Percentiles rank a stretch among this genome's conserved stretches.
phyloP scores from a whole-genome alignment of 2,329 filamentous ascomycete species.

The Chrysoporthe deuterocubensis region DNA sequence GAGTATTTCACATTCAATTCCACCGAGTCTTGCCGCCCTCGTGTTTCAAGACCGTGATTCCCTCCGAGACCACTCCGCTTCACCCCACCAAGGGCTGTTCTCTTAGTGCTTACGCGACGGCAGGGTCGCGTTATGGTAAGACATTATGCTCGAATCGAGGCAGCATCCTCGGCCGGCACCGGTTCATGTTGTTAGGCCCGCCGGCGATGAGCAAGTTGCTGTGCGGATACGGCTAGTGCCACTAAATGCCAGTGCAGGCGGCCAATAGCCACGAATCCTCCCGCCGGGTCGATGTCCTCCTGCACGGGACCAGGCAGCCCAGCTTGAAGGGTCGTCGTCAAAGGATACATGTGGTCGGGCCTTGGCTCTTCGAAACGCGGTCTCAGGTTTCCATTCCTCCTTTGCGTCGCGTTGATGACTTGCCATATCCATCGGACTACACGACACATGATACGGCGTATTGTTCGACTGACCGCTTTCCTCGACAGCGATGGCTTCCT shows the following conservation, averaged over 20 bases:
- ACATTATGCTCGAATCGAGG: neutral
- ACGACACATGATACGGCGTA: neutral
- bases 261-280: neutral
- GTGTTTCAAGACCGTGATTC: neutral
- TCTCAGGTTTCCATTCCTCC: neutral
- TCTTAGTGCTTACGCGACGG: neutral
- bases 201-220: neutral
- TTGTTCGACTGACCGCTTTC: neutral
- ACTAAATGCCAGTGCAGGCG: neutral
- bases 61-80: neutral
- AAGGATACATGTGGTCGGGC: neutral
- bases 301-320: neutral
- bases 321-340: neutral
- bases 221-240: neutral
- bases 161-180: neutral
- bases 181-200: neutral
- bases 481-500: neutral
- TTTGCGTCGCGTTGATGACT: neutral
- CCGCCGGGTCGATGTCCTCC: neutral
- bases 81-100: neutral
- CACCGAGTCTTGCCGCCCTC: neutral
- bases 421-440: neutral
- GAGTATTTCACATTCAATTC: neutral
- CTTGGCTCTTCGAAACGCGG: neutral
- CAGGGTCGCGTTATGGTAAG: too few species aligned